phyloP scores from a whole-genome alignment of 495 filamentous ascomycete species.

The Penicillium turbatum region DNA sequence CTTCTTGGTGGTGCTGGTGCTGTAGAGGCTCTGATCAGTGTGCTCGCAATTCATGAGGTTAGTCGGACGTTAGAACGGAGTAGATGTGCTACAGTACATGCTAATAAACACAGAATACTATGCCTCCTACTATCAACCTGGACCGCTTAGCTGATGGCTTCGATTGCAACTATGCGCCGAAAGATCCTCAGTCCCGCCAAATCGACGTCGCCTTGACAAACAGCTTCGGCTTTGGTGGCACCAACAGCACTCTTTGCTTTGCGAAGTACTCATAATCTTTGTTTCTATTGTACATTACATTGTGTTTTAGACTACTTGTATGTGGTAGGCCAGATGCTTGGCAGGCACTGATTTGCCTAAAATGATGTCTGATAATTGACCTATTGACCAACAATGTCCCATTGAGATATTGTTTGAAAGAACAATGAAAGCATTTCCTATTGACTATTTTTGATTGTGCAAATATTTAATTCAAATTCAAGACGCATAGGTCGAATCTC shows the following conservation, averaged over 20 bases:
- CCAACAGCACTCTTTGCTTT: slow-evolving; percentile 89
- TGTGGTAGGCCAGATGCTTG: not conserved
- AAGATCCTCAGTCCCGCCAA: slow-evolving; percentile 58
- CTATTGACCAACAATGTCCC: not conserved
- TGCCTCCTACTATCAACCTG: slow-evolving; percentile 89
- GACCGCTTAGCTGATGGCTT: slow-evolving; percentile 63
- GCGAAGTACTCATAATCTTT: slow-evolving; percentile 22
- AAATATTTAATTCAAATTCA: not conserved
- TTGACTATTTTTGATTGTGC: too few species aligned
- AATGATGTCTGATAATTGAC: not conserved
- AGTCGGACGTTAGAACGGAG: slow-evolving; percentile 26
- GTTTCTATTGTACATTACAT: slow-evolving; percentile 7
- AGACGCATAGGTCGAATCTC: not conserved
- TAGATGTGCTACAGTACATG: not conserved
- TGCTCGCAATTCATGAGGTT: slow-evolving; percentile 73
- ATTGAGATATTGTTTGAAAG: not conserved
- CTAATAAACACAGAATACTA: slow-evolving; percentile 54
- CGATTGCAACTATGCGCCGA: slow-evolving; percentile 82
- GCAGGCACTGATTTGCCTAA: not conserved
- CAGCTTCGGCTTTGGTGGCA: slow-evolving; percentile 97
- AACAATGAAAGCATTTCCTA: not conserved
- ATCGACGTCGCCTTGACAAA: slow-evolving; percentile 82
- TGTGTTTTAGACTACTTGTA: slow-evolving; percentile 1
- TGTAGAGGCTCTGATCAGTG: slow-evolving; percentile 79
- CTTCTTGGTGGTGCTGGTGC: slow-evolving; percentile 87